Conservation (phyloP, 1,139 yeast genomes). For the Arxiozyma heterogenica region DNA sequence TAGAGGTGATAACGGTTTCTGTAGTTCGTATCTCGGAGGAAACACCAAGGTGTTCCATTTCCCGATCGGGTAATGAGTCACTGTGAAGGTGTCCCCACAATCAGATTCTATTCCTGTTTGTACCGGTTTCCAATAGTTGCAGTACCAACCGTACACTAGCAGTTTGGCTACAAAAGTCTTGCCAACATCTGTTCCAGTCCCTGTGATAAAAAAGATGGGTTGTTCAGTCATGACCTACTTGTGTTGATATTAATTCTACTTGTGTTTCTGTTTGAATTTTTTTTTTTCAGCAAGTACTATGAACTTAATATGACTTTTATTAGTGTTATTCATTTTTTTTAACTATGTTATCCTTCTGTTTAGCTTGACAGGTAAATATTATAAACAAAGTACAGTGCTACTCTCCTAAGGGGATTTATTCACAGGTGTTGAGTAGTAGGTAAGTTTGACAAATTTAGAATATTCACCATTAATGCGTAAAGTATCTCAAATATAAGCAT, state of each 20-base stretch:
- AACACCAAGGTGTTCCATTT: conserved; percentile 12
- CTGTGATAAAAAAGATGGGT: conserved; percentile 26
- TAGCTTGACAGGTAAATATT: too few relatives aligned
- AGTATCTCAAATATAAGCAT: too few relatives aligned
- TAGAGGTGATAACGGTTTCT: conserved; percentile 30
- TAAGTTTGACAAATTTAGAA: too few relatives aligned
- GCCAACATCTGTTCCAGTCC: conserved; percentile 33
- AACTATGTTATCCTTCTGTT: too few relatives aligned
- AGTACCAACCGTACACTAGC: conserved; percentile 26
- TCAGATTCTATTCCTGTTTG: conserved; percentile 31
- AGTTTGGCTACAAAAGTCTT: conserved; percentile 29
- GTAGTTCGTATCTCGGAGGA: conserved; percentile 18
- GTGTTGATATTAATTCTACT: too few relatives aligned
- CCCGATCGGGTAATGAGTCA: conserved; percentile 7
- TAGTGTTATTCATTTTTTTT: too few relatives aligned
- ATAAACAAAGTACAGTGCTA: too few relatives aligned
- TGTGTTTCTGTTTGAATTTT: not conserved
- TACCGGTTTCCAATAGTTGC: conserved; percentile 31
- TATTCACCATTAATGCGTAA: too few relatives aligned
- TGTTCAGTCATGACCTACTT: not conserved
- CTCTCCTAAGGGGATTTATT: too few relatives aligned
- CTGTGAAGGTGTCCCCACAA: conserved; percentile 26
- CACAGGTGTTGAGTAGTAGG: too few relatives aligned
- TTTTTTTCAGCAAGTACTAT: not conserved
- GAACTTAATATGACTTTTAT: too few relatives aligned